Evolutionary conservation across 805 yeast genomes (phyloP).

Genomic region (Diddensiella caesifluorescens): DNA sequence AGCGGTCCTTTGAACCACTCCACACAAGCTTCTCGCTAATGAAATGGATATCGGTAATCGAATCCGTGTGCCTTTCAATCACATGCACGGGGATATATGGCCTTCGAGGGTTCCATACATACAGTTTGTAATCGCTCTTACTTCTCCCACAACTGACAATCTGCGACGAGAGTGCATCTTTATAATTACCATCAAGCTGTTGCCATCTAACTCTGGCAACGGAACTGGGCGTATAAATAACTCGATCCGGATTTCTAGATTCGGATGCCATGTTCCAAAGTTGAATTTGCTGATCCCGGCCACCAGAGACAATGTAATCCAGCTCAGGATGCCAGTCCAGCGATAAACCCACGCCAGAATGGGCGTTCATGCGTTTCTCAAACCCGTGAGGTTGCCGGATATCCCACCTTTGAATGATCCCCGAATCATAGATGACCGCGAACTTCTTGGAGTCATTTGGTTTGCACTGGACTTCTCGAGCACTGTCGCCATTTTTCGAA

Average conservation of each 20-base stretch:
- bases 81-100: constrained; percentile 64
- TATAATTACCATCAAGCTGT: constrained; percentile 30
- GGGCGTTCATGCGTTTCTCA: constrained; percentile 79
- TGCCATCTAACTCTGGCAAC: constrained; percentile 74
- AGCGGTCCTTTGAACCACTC: constrained; percentile 48
- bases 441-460: constrained; percentile 52
- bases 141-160: constrained; percentile 69
- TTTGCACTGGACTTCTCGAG: constrained; percentile 50
- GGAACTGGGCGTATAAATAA: constrained; percentile 69
- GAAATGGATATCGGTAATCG: constrained; percentile 55
- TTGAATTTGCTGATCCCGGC: constrained; percentile 79
- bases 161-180: constrained; percentile 22
- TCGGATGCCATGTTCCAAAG: constrained; percentile 60
- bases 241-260: constrained; percentile 55
- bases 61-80: constrained; percentile 44
- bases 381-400: constrained; percentile 55
- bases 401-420: constrained; percentile 83
- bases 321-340: constrained; percentile 82
- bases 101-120: constrained; percentile 64
- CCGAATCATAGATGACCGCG: constrained; percentile 83
- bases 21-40: constrained; percentile 43
- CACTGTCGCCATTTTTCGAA: constrained; percentile 65
- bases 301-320: constrained; percentile 85
- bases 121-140: constrained; percentile 57
- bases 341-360: constrained; percentile 84